Evolutionary conservation across 2,329 filamentous ascomycete genomes (phyloP).

Genomic region (Endocalyx cinctus): DNA sequence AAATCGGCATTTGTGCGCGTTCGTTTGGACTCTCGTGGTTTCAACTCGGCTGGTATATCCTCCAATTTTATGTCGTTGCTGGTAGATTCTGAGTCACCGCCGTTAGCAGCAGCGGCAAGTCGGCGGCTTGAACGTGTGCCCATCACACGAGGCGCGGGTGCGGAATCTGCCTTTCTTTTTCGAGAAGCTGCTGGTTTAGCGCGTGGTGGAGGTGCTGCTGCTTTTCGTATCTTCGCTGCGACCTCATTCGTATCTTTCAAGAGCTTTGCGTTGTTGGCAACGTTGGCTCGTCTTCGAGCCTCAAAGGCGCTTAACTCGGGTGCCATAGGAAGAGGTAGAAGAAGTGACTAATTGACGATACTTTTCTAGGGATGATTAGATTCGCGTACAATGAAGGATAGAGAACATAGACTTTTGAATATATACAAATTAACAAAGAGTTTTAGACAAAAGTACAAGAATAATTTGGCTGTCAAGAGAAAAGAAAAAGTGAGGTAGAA

Average conservation of each 20-base stretch:
- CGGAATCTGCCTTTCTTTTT: conserved; percentile 35
- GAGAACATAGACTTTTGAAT: too few species aligned
- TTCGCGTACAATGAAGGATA: too few species aligned
- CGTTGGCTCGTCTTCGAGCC: conserved; percentile 77
- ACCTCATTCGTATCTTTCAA: conserved; percentile 71
- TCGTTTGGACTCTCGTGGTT: conserved; percentile 53
- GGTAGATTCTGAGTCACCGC: conserved; percentile 42
- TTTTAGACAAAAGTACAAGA: too few species aligned
- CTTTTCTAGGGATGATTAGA: too few species aligned
- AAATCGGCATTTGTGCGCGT: conserved; percentile 52
- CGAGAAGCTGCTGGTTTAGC: conserved; percentile 38
- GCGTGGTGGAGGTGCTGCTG: conserved; percentile 45
- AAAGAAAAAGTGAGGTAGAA: too few species aligned
- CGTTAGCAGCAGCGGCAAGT: conserved; percentile 53
- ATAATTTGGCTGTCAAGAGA: too few species aligned
- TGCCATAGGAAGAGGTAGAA: conserved; percentile 38
- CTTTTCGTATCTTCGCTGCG: conserved; percentile 63
- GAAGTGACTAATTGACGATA: conserved; percentile 7
- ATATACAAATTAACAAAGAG: too few species aligned
- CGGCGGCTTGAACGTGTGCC: conserved; percentile 56
- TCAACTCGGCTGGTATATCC: conserved; percentile 30
- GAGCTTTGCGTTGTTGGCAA: conserved; percentile 73
- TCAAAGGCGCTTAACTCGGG: conserved; percentile 76
- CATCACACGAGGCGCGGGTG: conserved; percentile 39
- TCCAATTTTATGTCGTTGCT: conserved; percentile 51